Conservation (phyloP, 495 filamentous ascomycete genomes). For the Xeromyces bisporus region DNA sequence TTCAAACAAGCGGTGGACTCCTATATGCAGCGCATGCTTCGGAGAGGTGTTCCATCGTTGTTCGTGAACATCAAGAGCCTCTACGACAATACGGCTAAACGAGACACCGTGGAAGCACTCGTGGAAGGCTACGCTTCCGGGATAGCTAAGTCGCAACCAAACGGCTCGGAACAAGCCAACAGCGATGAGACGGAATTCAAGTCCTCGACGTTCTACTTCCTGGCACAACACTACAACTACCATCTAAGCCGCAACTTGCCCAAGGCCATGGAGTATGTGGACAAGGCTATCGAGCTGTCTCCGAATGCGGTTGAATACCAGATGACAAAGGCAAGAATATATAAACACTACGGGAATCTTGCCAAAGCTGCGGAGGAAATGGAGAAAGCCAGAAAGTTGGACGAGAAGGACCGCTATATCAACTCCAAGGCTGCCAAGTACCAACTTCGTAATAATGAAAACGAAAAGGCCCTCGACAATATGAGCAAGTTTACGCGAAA, state of each 20-base stretch:
- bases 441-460: slow-evolving; percentile 81
- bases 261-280: slow-evolving; percentile 67
- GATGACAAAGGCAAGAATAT: slow-evolving; percentile 90
- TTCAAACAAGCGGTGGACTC: slow-evolving; percentile 64
- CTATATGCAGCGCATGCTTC: slow-evolving; percentile 75
- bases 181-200: slow-evolving; percentile 43
- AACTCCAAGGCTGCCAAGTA: slow-evolving; percentile 98
- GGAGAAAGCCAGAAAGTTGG: slow-evolving; percentile 70
- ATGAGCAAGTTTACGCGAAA: slow-evolving; percentile 93
- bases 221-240: slow-evolving; percentile 95
- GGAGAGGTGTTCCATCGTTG: slow-evolving; percentile 89
- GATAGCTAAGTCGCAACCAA: slow-evolving; percentile 21
- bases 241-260: slow-evolving; percentile 64
- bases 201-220: slow-evolving; percentile 70
- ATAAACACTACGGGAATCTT: slow-evolving; percentile 74
- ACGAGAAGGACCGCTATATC: slow-evolving; percentile 86
- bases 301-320: slow-evolving; percentile 77
- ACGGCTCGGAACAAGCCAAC: slow-evolving; percentile 30
- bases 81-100: slow-evolving; percentile 62
- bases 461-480: slow-evolving; percentile 63
- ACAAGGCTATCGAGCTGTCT: slow-evolving; percentile 59
- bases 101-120: slow-evolving; percentile 51
- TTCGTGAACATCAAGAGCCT: slow-evolving; percentile 93
- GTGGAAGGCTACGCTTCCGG: slow-evolving; percentile 60
- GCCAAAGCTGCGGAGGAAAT: slow-evolving; percentile 72